Evolutionary conservation across 2,329 filamentous ascomycete genomes (phyloP).

Genomic region (Neofusicoccum umdonicola): DNA sequence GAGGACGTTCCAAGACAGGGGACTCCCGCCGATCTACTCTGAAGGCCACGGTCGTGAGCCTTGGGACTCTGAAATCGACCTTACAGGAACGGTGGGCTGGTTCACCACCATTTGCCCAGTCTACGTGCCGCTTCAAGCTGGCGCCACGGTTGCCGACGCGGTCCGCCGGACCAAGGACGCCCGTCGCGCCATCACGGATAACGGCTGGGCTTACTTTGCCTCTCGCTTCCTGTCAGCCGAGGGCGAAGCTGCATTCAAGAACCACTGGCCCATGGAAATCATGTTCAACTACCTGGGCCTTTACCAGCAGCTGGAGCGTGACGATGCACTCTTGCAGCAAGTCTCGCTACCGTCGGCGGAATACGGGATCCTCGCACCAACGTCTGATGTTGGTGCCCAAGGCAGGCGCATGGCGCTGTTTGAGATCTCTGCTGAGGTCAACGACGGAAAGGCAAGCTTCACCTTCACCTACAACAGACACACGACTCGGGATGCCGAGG

Average conservation of each 20-base stretch:
- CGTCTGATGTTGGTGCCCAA: not conserved
- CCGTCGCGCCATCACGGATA: not conserved
- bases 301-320: conserved; percentile 48
- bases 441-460: conserved; percentile 47
- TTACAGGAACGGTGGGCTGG: conserved; percentile 26
- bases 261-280: conserved; percentile 47
- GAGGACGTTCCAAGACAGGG: conserved; percentile 7
- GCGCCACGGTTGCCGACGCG: not conserved
- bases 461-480: conserved; percentile 52
- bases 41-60: conserved; percentile 27
- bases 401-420: conserved; percentile 49
- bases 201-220: conserved; percentile 2
- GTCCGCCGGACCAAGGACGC: not conserved
- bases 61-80: conserved; percentile 23
- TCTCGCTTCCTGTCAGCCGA: not conserved
- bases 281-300: conserved; percentile 58
- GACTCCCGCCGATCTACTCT: conserved; percentile 17
- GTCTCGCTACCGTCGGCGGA: not conserved
- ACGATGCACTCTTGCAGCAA: not conserved
- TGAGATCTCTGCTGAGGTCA: conserved; percentile 52
- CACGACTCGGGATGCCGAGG: conserved; percentile 46
- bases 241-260: not conserved
- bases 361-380: not conserved
- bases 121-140: not conserved
- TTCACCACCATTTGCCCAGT: conserved; percentile 18